phyloP scores from a whole-genome alignment of 2,329 filamentous ascomycete species.

The Penicillium sp. region DNA sequence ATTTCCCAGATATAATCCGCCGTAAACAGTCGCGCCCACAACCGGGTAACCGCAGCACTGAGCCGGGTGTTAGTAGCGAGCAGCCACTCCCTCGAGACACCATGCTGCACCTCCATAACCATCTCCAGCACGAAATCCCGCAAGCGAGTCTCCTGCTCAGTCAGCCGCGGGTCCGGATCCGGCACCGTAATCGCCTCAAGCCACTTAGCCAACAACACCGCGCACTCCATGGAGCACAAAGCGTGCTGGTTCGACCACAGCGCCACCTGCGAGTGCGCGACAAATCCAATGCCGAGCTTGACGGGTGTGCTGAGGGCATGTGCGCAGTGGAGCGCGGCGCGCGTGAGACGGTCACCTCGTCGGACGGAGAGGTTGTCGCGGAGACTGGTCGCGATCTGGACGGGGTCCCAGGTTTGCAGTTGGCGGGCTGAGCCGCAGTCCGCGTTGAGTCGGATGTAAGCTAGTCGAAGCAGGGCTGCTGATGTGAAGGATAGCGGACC shows the following conservation, averaged over 20 bases:
- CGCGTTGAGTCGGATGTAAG: constrained; percentile 35
- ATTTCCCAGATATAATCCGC: constrained; percentile 39
- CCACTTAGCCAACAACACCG: constrained; percentile 53
- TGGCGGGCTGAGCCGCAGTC: constrained; percentile 34
- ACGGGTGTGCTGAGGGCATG: constrained; percentile 58
- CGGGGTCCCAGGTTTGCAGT: constrained; percentile 33
- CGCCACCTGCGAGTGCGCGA: constrained; percentile 55
- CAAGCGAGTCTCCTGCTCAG: constrained; percentile 33
- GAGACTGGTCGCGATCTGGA: constrained; percentile 31
- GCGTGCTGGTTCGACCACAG: constrained; percentile 59
- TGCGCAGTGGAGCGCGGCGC: constrained; percentile 53
- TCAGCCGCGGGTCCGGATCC: constrained; percentile 25
- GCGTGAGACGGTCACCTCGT: constrained; percentile 44
- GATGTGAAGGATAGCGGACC: constrained; percentile 36
- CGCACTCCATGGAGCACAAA: constrained; percentile 54
- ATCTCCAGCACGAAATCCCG: constrained; percentile 38
- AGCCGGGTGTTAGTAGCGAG: constrained; percentile 33
- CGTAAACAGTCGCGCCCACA: constrained; percentile 37
- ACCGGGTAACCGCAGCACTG: constrained; percentile 31
- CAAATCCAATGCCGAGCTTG: constrained; percentile 53
- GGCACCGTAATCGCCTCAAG: constrained; percentile 31
- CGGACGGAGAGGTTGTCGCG: constrained; percentile 39
- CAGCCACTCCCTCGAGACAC: constrained; percentile 30
- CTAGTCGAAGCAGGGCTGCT: constrained; percentile 31
- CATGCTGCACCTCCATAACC: constrained; percentile 37